Base-by-base conservation (phyloP, 1,139 yeast species). In the Spathaspora sp. region DNA sequence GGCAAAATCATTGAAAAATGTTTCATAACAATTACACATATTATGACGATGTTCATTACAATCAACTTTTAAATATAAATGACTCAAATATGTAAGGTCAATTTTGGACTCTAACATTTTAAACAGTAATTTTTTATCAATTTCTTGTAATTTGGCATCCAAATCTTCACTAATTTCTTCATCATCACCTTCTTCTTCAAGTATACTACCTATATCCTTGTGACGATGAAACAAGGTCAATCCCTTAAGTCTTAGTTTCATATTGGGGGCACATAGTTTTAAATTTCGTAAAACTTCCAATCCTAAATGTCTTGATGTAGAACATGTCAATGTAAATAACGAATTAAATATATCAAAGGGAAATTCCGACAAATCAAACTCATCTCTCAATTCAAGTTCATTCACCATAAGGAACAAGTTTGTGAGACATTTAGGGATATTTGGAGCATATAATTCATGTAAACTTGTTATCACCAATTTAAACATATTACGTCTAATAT, bases 201-300 rank as follows among this genome's bases (percentile, higher is more conserved):
- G 5, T 16, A 33, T 18, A 44, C 24, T 31, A 10, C 23, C 5
- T 13, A 37, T 47, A 37, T 65, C 68, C 40, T 60, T 61, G 50
- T 70, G 76, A 43, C 68, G 62, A 52, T 70, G 76, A 50, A 65
- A 65, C 1, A 68, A 27, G 1, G 72, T 67, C 25, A 70, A 53
- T 5, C 70, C 72, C 37, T 58, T 59, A 24, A 70, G 52, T 38
- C 57, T 57, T 40, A 70, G 50, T 51, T 66, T 68, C 42, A 54
- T 41, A 33, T 54, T 59, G 2, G 56, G 53, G 40, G 58, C 56
- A 6, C 54, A 39, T 8, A 69, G 51, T 42, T 59, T 56, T 13
- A 70, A 42, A 29, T 58, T 56, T 25, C 55, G 52, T 24, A 71
- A 48, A 3, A 70, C 53, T 38, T 63, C 64, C 15, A 70, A 51